Conservation (phyloP, 306 rosid genomes). For the Corylus americana region DNA sequence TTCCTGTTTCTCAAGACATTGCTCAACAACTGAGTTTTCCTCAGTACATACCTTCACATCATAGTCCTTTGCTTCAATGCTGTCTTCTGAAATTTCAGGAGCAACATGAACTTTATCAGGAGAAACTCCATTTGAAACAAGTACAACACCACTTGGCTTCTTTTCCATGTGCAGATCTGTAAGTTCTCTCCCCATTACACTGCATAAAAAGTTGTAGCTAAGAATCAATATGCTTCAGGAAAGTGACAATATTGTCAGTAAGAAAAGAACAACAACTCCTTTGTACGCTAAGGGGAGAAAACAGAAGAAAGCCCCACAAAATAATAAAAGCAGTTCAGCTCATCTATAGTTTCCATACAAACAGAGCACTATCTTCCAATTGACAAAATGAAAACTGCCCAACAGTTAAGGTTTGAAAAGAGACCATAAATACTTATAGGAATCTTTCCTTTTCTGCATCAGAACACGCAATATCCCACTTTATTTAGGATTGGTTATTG, state of each 20-base stretch:
- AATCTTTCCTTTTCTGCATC: not conserved
- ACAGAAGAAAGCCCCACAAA: not conserved
- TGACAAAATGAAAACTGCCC: not conserved
- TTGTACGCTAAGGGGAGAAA: constrained; percentile 5
- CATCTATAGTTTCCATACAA: not conserved
- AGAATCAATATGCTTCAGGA: constrained; percentile 20
- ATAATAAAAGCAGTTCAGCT: not conserved
- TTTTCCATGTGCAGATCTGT: constrained; percentile 54
- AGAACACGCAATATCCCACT: not conserved
- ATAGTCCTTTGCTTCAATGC: constrained; percentile 57
- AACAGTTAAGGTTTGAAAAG: not conserved
- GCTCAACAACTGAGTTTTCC: constrained; percentile 41
- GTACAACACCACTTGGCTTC: constrained; percentile 43
- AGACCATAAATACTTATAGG: not conserved
- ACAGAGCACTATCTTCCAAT: not conserved
- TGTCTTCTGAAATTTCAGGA: constrained; percentile 58
- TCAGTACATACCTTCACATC: constrained; percentile 62
- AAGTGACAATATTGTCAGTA: not conserved
- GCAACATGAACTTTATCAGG: constrained; percentile 53
- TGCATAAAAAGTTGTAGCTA: constrained; percentile 42
- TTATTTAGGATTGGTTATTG: not conserved
- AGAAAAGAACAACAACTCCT: not conserved
- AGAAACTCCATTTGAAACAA: constrained; percentile 48
- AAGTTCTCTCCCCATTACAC: constrained; percentile 91
- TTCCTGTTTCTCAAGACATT: constrained; percentile 48